Percentiles rank a stretch among this genome's conserved stretches.
Evolutionary conservation across 192 early-diverging fungal species (phyloP).

Genomic region (Dimargaris verticillata): DNA sequence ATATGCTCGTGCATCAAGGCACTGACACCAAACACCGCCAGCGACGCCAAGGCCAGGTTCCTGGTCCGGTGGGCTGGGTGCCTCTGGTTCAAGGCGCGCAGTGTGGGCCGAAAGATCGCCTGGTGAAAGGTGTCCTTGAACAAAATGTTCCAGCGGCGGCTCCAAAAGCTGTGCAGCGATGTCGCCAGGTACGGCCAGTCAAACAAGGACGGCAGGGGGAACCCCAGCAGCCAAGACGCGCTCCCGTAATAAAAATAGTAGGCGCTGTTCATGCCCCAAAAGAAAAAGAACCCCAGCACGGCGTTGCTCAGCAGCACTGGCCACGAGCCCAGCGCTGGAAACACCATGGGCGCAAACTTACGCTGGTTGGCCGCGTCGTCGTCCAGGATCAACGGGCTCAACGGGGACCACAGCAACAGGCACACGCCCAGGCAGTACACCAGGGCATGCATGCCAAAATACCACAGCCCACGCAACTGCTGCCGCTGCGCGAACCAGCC

Average conservation of each 20-base stretch:
- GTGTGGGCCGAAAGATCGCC: neutral
- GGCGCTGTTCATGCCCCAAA: slow-evolving; percentile 7
- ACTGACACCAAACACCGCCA: slow-evolving; percentile 6
- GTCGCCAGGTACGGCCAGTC: neutral
- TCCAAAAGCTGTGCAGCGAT: slow-evolving; percentile 5
- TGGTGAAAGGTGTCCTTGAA: slow-evolving; percentile 9
- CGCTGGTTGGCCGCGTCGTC: neutral
- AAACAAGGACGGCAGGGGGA: slow-evolving; percentile 5
- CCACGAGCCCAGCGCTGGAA: neutral
- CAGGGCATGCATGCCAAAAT: neutral
- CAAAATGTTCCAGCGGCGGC: slow-evolving; percentile 10
- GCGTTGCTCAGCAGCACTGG: neutral
- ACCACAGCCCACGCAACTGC: neutral
- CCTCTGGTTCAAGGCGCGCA: neutral
- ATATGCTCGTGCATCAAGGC: slow-evolving; percentile 8
- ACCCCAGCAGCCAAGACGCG: neutral
- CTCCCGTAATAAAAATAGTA: neutral
- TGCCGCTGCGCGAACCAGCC: neutral
- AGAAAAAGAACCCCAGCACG: neutral
- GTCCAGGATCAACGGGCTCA: neutral
- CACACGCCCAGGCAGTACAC: neutral
- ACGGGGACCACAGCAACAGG: neutral
- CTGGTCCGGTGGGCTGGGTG: neutral
- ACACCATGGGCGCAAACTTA: neutral
- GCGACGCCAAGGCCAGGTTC: neutral